Conservation (phyloP, 1,139 yeast species). For the Suhomyces anneliseae region DNA sequence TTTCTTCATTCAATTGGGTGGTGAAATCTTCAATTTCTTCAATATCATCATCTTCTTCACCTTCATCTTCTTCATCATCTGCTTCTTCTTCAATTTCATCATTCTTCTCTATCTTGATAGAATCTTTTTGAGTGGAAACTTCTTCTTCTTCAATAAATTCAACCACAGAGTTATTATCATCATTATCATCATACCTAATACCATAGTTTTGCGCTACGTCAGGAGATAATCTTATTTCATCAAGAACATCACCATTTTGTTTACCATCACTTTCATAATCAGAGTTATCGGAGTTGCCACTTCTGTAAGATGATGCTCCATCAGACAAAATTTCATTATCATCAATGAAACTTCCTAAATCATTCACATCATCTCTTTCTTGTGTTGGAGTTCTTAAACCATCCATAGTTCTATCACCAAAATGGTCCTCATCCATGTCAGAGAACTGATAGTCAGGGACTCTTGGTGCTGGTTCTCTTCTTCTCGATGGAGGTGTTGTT, state of each 20-base stretch:
- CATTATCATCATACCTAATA: slow-evolving; percentile 18
- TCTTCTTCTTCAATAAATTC: slow-evolving; percentile 14
- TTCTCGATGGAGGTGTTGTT: not conserved
- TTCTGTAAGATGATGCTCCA: slow-evolving; percentile 13
- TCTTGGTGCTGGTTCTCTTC: not conserved
- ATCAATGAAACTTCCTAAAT: slow-evolving; percentile 39
- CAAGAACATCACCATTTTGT: slow-evolving; percentile 22
- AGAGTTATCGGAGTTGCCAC: slow-evolving; percentile 20
- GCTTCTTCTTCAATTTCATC: slow-evolving; percentile 13
- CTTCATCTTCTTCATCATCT: slow-evolving; percentile 13
- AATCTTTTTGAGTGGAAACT: slow-evolving; percentile 9
- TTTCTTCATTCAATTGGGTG: slow-evolving; percentile 45
- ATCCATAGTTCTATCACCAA: slow-evolving; percentile 41
- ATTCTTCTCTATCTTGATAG: not conserved
- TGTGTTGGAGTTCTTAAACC: slow-evolving; percentile 42
- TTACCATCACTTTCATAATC: slow-evolving; percentile 14
- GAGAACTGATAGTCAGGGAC: not conserved
- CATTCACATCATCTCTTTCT: slow-evolving; percentile 31
- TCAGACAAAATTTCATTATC: slow-evolving; percentile 19
- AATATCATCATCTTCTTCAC: slow-evolving; percentile 22
- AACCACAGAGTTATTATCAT: slow-evolving; percentile 9
- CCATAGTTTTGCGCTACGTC: slow-evolving; percentile 34
- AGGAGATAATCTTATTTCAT: slow-evolving; percentile 29
- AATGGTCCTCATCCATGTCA: slow-evolving; percentile 40
- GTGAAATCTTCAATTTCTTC: slow-evolving; percentile 35